A percentile compares a stretch with the other conserved stretches of the same genome.
Evolutionary conservation across 2,329 filamentous ascomycete species (phyloP).

Genomic region (Chaetomium strumarium): DNA sequence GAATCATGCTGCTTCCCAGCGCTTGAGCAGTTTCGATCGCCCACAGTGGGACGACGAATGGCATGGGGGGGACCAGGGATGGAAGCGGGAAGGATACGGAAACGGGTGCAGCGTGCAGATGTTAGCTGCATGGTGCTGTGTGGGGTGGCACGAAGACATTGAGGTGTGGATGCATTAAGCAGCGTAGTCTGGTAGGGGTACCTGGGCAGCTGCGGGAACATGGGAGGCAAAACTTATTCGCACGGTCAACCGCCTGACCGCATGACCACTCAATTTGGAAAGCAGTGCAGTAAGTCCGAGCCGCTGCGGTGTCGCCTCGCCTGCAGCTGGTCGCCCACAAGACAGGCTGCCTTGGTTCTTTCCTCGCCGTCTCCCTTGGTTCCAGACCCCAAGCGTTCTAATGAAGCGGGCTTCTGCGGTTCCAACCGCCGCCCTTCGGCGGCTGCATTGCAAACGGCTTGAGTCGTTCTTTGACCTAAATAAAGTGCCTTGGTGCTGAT

Average conservation of each 20-base stretch:
- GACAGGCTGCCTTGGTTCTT: slow-evolving; percentile 8
- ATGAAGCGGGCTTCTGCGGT: no score
- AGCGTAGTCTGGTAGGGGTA: not conserved
- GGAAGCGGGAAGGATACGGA: slow-evolving; percentile 12
- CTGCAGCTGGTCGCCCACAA: not conserved
- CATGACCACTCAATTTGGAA: slow-evolving; percentile 14
- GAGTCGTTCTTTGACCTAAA: no score
- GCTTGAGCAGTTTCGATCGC: slow-evolving; percentile 13
- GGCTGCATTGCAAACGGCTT: not conserved
- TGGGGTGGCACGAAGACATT: not conserved
- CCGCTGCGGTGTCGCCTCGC: no score
- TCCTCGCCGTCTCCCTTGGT: slow-evolving; percentile 9
- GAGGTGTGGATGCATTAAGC: slow-evolving; percentile 2
- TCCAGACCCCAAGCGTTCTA: no score
- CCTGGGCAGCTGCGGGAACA: not conserved
- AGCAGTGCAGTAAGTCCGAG: slow-evolving; percentile 6
- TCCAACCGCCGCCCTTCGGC: no score
- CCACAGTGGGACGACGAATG: slow-evolving; percentile 8
- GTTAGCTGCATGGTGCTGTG: slow-evolving; percentile 6
- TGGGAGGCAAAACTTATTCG: not conserved
- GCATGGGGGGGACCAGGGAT: slow-evolving; percentile 14
- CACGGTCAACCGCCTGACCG: slow-evolving; percentile 17
- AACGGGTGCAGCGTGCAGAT: slow-evolving; percentile 15
- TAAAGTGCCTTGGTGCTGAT: no score
- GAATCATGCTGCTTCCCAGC: slow-evolving; percentile 13